Evolutionary conservation across 2,329 filamentous ascomycete genomes (phyloP).

Genomic region (Claviceps sp.): DNA sequence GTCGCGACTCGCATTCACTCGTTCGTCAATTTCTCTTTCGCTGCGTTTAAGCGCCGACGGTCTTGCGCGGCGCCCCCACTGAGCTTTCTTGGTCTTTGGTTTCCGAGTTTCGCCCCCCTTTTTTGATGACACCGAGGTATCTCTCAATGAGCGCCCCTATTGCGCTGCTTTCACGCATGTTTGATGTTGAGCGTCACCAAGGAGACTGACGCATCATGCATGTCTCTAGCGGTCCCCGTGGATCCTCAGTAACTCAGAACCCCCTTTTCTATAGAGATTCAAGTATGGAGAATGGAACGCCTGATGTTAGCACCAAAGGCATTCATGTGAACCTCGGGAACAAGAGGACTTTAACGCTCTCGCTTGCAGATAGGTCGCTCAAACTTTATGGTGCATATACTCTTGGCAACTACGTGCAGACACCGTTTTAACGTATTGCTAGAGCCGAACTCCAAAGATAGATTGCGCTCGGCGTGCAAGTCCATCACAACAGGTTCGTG

Average conservation of each 20-base stretch:
- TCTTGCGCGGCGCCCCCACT: too few species aligned
- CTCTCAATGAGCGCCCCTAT: too few species aligned
- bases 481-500: conserved; percentile 5
- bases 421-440: conserved; percentile 1
- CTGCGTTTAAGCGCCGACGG: too few species aligned
- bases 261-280: not conserved
- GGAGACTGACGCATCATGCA: not conserved
- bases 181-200: not conserved
- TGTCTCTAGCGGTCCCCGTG: not conserved
- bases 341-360: conserved; percentile 17
- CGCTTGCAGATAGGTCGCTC: conserved; percentile 17
- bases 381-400: conserved; percentile 20
- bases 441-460: conserved; percentile 4
- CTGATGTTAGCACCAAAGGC: conserved; percentile 8
- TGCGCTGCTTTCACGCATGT: too few species aligned
- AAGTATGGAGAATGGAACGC: conserved; percentile 9
- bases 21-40: too few species aligned
- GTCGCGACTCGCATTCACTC: too few species aligned
- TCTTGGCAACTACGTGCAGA: not conserved
- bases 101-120: too few species aligned
- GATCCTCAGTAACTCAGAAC: not conserved
- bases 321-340: conserved; percentile 18
- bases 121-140: too few species aligned
- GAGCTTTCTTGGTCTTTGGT: too few species aligned
- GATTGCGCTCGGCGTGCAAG: conserved; percentile 5